phyloP scores from a whole-genome alignment of 2,329 filamentous ascomycete species.

The Phyllosticta citribraziliensis region DNA sequence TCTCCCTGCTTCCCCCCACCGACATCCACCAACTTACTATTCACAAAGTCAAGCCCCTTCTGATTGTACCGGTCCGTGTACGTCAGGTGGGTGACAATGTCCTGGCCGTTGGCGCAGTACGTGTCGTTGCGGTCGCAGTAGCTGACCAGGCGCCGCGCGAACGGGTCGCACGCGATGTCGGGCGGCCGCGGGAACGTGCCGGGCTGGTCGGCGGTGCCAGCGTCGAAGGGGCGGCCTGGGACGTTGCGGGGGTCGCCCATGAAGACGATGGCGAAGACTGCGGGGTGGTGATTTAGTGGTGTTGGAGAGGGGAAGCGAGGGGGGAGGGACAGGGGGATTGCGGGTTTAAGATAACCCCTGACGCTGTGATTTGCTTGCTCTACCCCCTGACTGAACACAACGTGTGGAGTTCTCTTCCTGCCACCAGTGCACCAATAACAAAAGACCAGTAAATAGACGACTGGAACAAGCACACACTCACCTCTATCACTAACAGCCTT shows the following conservation, averaged over 20 bases:
- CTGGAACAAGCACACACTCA: background rate
- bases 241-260: constrained; percentile 4
- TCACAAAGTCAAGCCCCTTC: constrained; percentile 1
- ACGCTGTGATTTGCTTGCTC: no score
- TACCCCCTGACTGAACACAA: no score
- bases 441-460: background rate
- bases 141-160: background rate
- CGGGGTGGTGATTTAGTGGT: background rate
- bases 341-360: no score
- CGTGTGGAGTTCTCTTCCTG: no score
- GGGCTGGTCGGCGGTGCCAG: background rate
- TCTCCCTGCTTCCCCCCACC: background rate
- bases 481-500: background rate
- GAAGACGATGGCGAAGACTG: background rate
- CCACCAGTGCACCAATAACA: background rate
- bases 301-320: no score
- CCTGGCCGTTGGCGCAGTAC: background rate
- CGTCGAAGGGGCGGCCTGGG: background rate
- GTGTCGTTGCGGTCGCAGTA: constrained; percentile 3
- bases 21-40: background rate
- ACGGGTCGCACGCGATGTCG: constrained; percentile 2
- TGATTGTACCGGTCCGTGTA: constrained; percentile 1
- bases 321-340: background rate
- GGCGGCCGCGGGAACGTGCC: background rate
- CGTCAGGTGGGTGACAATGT: background rate